Conservation (phyloP, 345 rosid species). For the Euphorbia pulcherrima region DNA sequence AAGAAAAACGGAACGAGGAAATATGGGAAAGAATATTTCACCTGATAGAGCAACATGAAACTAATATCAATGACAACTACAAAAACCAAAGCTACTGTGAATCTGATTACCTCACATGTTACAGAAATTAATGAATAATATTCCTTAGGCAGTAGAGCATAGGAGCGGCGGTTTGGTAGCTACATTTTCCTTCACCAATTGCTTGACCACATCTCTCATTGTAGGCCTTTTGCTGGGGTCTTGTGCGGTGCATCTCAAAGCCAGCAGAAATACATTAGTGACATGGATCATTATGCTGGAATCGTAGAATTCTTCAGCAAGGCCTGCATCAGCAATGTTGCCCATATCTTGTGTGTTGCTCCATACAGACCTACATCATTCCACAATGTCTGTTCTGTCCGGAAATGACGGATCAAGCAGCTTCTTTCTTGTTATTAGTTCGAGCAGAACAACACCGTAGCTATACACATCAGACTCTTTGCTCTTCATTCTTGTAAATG, state of each 20-base stretch:
- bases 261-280: slow-evolving; percentile 37
- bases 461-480: slow-evolving; percentile 32
- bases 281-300: slow-evolving; percentile 50
- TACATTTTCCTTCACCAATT: slow-evolving; percentile 28
- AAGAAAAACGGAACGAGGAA: too few relatives aligned
- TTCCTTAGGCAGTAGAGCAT: too few relatives aligned
- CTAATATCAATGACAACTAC: too few relatives aligned
- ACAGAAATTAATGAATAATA: too few relatives aligned
- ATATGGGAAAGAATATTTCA: too few relatives aligned
- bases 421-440: slow-evolving; percentile 25
- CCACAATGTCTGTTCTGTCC: slow-evolving; percentile 38
- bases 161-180: too few relatives aligned
- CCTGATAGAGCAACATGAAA: too few relatives aligned
- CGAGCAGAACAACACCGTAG: slow-evolving; percentile 27
- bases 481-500: slow-evolving; percentile 44
- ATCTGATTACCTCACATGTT: too few relatives aligned
- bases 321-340: slow-evolving; percentile 40
- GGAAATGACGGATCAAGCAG: slow-evolving; percentile 16
- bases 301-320: slow-evolving; percentile 46
- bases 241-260: slow-evolving; percentile 55
- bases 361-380: slow-evolving; percentile 49
- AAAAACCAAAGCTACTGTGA: too few relatives aligned
- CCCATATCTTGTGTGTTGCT: slow-evolving; percentile 32
- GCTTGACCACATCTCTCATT: slow-evolving; percentile 68
- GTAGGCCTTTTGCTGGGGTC: slow-evolving; percentile 57